Evolutionary conservation across 352 stramenopile genomes (phyloP).

Genomic region (Saprolegnia diclina): DNA sequence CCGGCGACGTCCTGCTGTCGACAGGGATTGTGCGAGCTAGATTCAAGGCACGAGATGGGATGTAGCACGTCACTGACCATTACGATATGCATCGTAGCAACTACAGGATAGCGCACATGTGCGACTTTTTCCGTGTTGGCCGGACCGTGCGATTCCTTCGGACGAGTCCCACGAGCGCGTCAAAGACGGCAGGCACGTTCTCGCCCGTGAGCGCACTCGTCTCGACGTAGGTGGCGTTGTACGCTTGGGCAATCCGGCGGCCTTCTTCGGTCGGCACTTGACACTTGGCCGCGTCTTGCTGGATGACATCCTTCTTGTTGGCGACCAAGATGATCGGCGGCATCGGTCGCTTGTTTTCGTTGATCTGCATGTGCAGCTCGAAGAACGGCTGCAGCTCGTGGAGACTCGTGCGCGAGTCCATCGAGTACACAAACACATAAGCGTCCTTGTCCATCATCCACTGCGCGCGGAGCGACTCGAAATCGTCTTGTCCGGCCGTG

Average conservation of each 20-base stretch:
- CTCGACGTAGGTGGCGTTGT: constrained; percentile 84
- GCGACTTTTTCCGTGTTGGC: not conserved
- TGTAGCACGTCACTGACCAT: not conserved
- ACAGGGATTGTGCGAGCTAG: not conserved
- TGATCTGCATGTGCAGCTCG: constrained; percentile 82
- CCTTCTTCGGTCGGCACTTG: constrained; percentile 82
- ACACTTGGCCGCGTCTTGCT: constrained; percentile 66
- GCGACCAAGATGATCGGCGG: constrained; percentile 83
- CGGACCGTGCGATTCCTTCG: not conserved
- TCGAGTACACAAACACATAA: constrained; percentile 89
- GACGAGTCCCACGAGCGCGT: constrained; percentile 78
- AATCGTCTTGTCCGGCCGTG: constrained; percentile 86
- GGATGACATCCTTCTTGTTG: constrained; percentile 85
- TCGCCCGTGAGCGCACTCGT: constrained; percentile 78
- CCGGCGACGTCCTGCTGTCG: no score
- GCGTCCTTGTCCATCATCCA: constrained; percentile 90
- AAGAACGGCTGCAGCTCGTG: constrained; percentile 86
- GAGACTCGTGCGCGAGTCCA: constrained; percentile 81
- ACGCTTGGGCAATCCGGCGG: constrained; percentile 71
- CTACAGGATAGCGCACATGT: constrained; percentile 12
- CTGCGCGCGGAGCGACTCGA: constrained; percentile 80
- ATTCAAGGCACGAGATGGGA: not conserved
- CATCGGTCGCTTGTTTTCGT: constrained; percentile 67
- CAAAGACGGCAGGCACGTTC: constrained; percentile 81
- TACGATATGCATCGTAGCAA: not conserved